phyloP scores from a whole-genome alignment of 208 protist genomes.

The Crithidia bombi region DNA sequence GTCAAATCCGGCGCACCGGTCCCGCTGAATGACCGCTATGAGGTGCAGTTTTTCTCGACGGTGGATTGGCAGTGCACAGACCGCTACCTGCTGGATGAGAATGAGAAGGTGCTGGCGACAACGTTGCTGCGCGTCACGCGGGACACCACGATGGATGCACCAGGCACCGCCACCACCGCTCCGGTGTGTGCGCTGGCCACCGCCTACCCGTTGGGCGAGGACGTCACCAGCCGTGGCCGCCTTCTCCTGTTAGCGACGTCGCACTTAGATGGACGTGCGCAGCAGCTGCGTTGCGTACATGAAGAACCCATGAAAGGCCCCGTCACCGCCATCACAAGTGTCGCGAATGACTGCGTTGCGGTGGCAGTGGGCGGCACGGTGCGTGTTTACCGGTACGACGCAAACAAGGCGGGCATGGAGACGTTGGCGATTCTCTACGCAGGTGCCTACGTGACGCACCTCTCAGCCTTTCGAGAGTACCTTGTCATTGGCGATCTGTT shows the following conservation, averaged over 20 bases:
- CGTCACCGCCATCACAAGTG: constrained; percentile 66
- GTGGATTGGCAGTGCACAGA: constrained; percentile 53
- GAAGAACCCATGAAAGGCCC: constrained; percentile 79
- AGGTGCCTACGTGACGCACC: constrained; percentile 76
- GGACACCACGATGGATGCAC: constrained; percentile 51
- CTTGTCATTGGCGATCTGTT: constrained; percentile 84
- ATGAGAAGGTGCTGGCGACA: constrained; percentile 80
- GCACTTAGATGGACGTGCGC: constrained; percentile 24
- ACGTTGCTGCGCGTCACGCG: constrained; percentile 57
- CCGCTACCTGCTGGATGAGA: constrained; percentile 62
- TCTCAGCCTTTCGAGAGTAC: constrained; percentile 78
- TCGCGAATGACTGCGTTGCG: constrained; percentile 62
- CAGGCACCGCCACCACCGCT: constrained; percentile 32
- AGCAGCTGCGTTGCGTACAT: constrained; percentile 62
- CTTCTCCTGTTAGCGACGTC: constrained; percentile 61
- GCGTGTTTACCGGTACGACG: constrained; percentile 82
- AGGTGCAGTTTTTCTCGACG: constrained; percentile 65
- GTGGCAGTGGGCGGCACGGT: constrained; percentile 85
- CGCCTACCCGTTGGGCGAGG: constrained; percentile 88
- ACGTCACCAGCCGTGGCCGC: constrained; percentile 81
- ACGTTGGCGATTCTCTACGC: constrained; percentile 84
- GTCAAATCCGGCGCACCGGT: constrained; percentile 53
- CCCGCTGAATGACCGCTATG: constrained; percentile 74
- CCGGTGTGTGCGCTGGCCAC: constrained; percentile 80
- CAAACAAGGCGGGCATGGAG: constrained; percentile 48